Conservation (phyloP, 805 yeast species). For the Saccharomycopsis sp. region DNA sequence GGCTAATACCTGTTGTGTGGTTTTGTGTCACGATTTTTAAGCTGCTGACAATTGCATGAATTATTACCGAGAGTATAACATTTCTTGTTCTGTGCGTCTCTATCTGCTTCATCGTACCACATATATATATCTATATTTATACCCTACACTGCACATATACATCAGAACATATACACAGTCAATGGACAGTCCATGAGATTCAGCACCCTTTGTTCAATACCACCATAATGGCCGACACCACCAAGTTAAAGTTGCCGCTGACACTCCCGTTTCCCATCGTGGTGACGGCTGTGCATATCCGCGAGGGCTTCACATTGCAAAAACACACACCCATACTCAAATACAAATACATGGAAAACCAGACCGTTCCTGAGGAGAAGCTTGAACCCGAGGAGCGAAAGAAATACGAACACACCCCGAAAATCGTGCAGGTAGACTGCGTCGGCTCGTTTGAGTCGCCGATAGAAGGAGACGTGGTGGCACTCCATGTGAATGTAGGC, state of each 20-base stretch:
- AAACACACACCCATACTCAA: constrained; percentile 51
- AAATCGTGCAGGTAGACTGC: constrained; percentile 49
- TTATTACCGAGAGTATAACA: not conserved
- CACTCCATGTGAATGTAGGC: constrained; percentile 45
- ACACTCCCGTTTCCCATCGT: constrained; percentile 65
- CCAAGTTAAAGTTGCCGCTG: constrained; percentile 51
- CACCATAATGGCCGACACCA: constrained; percentile 24
- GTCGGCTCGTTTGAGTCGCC: constrained; percentile 81
- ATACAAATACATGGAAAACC: constrained; percentile 60
- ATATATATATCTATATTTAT: no score
- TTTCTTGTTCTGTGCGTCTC: no score
- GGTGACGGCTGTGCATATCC: constrained; percentile 42
- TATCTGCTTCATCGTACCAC: no score
- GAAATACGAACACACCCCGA: constrained; percentile 32
- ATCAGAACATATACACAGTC: not conserved
- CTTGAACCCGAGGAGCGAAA: constrained; percentile 27
- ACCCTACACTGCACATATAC: not conserved
- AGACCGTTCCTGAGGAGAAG: constrained; percentile 12
- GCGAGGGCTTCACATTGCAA: constrained; percentile 39
- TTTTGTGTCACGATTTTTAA: not conserved
- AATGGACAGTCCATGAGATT: not conserved
- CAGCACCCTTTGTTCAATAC: not conserved
- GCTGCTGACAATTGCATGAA: not conserved
- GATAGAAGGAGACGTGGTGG: constrained; percentile 58
- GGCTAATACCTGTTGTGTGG: not conserved